A percentile compares a stretch with the other conserved stretches of the same genome.
These are phyloP conservation scores for Fusarium cyanostomum DNA, from an alignment of 2,329 filamentous ascomycete genomes.

Conservation along the genomic window DNA sequence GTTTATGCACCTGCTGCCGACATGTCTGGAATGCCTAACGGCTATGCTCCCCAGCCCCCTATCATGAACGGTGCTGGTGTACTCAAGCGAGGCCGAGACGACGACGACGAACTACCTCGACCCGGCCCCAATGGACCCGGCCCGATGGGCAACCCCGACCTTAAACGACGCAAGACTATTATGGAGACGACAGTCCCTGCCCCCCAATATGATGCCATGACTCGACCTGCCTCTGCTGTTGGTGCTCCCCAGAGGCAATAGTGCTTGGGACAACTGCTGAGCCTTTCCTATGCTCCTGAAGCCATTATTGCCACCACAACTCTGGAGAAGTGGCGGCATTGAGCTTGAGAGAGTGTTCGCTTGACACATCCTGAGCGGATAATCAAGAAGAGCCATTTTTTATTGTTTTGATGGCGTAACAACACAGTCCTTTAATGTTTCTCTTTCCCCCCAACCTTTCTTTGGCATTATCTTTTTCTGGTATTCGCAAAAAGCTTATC, in stretches of 20 bases:
- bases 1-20: constrained; percentile 75
- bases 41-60: constrained; percentile 70
- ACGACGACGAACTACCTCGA: constrained; percentile 69
- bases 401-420: constrained; percentile 9
- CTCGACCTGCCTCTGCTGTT: constrained; percentile 57
- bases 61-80: constrained; percentile 70
- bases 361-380: constrained; percentile 11
- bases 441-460: constrained; percentile 2
- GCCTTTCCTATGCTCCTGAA: neutral
- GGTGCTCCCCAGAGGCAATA: constrained; percentile 54
- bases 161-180: constrained; percentile 84
- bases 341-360: constrained; percentile 4
- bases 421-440: constrained; percentile 34
- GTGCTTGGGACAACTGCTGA: constrained; percentile 15
- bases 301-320: neutral
- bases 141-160: constrained; percentile 61
- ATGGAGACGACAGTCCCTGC: constrained; percentile 66
- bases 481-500: constrained; percentile 45
- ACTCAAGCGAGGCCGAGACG: constrained; percentile 62
- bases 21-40: constrained; percentile 65
- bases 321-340: constrained; percentile 7
- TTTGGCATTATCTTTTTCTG: constrained; percentile 41
- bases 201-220: constrained; percentile 61
- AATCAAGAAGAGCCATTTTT: constrained; percentile 9
- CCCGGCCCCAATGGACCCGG: constrained; percentile 62